A percentile compares a stretch with the other conserved stretches of the same genome.
phyloP scores from a whole-genome alignment of 1,284 basidiomycete species.

The Porodaedalea pini region DNA sequence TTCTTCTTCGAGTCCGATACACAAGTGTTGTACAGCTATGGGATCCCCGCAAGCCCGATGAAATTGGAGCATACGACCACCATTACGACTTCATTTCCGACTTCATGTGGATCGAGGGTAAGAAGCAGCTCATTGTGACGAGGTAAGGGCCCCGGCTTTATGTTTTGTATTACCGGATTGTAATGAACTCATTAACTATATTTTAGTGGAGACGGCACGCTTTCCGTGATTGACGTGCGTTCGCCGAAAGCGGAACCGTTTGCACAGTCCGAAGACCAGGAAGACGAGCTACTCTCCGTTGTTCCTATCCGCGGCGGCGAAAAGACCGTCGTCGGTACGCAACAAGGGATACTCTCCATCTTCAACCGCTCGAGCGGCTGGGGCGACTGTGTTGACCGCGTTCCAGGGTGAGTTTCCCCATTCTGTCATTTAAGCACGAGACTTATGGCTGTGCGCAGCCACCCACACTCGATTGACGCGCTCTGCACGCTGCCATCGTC shows the following conservation, averaged over 20 bases:
- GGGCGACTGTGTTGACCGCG: constrained; percentile 90
- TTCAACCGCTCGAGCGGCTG: constrained; percentile 87
- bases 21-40: constrained; percentile 58
- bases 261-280: constrained; percentile 89
- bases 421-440: neutral
- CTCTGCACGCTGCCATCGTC: constrained; percentile 69
- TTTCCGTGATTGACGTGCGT: constrained; percentile 86
- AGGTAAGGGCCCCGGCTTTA: constrained; percentile 50
- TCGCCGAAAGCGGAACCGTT: constrained; percentile 72
- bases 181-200: neutral
- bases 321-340: constrained; percentile 88
- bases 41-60: constrained; percentile 74
- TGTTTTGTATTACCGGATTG: neutral
- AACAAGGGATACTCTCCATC: constrained; percentile 86
- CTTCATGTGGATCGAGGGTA: constrained; percentile 83
- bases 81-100: constrained; percentile 97
- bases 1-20: neutral
- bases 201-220: constrained; percentile 82
- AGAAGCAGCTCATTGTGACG: constrained; percentile 80
- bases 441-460: constrained; percentile 40
- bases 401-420: constrained; percentile 65
- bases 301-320: constrained; percentile 69
- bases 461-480: constrained; percentile 85
- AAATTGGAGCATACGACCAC: constrained; percentile 72
- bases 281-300: constrained; percentile 89